Base-by-base conservation (phyloP, 2,329 filamentous ascomycete species). In the Fusarium sp. region DNA sequence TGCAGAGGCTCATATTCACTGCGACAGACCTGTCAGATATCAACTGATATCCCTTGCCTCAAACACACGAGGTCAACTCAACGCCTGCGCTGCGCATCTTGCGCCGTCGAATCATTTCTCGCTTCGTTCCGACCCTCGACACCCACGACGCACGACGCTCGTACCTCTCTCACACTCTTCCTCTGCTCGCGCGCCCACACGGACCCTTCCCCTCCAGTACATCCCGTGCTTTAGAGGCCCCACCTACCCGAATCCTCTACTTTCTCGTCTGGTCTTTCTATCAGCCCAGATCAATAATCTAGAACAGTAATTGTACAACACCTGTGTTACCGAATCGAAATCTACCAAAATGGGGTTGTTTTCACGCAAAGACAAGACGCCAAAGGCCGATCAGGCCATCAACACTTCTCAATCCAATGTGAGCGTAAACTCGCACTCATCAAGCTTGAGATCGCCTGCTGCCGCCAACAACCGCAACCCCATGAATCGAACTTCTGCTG, bases 321-420 rank as follows among this genome's bases (percentile, higher is more conserved):
- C 15, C 29, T 49, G 58, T 45, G 57, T 60, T 59, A 59, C 44
- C 54, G 22, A 54, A 46, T 62, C 25, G 38, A 43, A 66, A 69
- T 58, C 71, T 61, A 43, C 16, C 77, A 79, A 73, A 65, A 89
- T 89, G 87, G 86, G 87, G 73, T 74, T 89, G 69, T 89, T 89
- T 76, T 87, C 86, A 38, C 82, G 86, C 65, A 87, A 84, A 75
- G 82, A 87, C 72, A 87, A 85, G 80, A 78, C 83, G 67, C 78
- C 83, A 55, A 84, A 82, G 77, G 78, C 76, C 70, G 80, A 82
- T 61, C 77, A 81, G 22, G 76, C 79, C 47, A 78, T 85, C 75
- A 80, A 81, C 64, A 81, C 78, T 54, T 82, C 83, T 64, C 80
- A 84, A 69, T 86, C 85, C 56, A 84, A 83, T 71, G 81, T 83